Conservation (phyloP, 1,284 basidiomycete species). For the Sporisorium exsertum region DNA sequence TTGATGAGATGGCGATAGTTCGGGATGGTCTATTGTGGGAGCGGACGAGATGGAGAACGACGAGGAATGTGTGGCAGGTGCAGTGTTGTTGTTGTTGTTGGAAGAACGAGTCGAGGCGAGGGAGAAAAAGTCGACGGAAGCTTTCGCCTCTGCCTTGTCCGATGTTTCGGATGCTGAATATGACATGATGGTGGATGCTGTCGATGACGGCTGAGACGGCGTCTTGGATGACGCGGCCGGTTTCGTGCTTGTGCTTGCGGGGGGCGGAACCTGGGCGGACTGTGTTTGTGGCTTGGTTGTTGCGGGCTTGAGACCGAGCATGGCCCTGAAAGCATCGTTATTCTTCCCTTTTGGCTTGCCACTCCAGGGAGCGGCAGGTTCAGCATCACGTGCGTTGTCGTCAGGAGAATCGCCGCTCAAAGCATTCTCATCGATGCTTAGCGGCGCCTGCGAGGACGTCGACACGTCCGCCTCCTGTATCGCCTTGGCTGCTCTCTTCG, state of each 20-base stretch:
- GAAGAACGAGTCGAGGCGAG: conserved; percentile 9
- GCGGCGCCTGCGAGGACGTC: neutral
- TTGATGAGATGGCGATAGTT: neutral
- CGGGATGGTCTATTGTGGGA: conserved; percentile 38
- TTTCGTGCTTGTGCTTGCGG: neutral
- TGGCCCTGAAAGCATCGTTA: conserved; percentile 67
- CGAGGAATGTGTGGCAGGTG: neutral
- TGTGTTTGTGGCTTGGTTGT: conserved; percentile 17
- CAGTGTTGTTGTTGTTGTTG: neutral
- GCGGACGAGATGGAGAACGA: conserved; percentile 51
- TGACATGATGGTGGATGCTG: neutral
- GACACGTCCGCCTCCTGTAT: conserved; percentile 13
- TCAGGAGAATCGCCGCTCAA: neutral
- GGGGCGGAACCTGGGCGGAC: too few relatives aligned
- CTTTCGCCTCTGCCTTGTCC: conserved; percentile 12
- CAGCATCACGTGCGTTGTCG: neutral
- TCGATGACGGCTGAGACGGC: neutral
- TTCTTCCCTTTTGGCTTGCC: conserved; percentile 48
- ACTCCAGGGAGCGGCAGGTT: neutral
- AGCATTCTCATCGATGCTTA: conserved; percentile 10
- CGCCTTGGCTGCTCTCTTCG: conserved; percentile 33
- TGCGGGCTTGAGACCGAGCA: conserved; percentile 63
- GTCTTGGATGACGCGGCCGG: neutral
- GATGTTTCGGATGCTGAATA: neutral
- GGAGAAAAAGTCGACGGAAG: conserved; percentile 48